A percentile compares a stretch with the other conserved stretches of the same genome.
These are phyloP conservation scores for Claviceps purpurea DNA, from an alignment of 2,329 filamentous ascomycete species.

Conservation along the genomic window DNA sequence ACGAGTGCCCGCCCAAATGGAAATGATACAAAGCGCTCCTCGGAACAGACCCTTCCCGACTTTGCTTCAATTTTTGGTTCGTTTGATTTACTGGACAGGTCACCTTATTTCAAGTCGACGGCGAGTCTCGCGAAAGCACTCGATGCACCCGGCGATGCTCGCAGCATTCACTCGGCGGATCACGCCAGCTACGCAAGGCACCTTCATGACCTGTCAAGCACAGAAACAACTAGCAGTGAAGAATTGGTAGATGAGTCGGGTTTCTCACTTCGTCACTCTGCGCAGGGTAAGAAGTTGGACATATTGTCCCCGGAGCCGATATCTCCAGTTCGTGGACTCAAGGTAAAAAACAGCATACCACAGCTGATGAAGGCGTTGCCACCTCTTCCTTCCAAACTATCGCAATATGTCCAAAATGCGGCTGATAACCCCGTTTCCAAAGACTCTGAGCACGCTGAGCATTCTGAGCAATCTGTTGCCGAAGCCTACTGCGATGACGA, in stretches of 20 bases:
- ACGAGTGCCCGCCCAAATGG: not conserved
- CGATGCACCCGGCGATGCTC: conserved; percentile 1
- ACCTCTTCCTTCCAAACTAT: conserved; percentile 24
- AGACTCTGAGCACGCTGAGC: not conserved
- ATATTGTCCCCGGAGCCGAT: conserved; percentile 35
- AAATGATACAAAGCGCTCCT: conserved; percentile 1
- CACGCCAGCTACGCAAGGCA: conserved; percentile 9
- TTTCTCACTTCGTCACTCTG: not conserved
- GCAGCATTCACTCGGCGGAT: conserved; percentile 1
- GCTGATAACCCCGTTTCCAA: not conserved
- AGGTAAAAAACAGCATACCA: conserved; percentile 35
- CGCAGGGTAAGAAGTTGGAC: conserved; percentile 11
- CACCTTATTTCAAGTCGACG: conserved; percentile 10
- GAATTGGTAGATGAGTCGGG: conserved; percentile 4
- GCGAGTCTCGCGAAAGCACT: conserved; percentile 1
- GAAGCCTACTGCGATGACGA: not conserved
- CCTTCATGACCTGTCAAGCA: conserved; percentile 14
- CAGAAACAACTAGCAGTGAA: conserved; percentile 9
- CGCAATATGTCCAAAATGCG: not conserved
- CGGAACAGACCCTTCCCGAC: conserved; percentile 15
- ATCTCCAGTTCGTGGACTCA: conserved; percentile 30
- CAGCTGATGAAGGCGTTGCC: conserved; percentile 40
- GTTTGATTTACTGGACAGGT: conserved; percentile 14
- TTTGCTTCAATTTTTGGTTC: conserved; percentile 17
- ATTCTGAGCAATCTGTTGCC: not conserved